Evolutionary conservation across 441 rosid species (phyloP), one percentile per base, ranked within the genome.

Genomic region (Populus hybrid): DNA sequence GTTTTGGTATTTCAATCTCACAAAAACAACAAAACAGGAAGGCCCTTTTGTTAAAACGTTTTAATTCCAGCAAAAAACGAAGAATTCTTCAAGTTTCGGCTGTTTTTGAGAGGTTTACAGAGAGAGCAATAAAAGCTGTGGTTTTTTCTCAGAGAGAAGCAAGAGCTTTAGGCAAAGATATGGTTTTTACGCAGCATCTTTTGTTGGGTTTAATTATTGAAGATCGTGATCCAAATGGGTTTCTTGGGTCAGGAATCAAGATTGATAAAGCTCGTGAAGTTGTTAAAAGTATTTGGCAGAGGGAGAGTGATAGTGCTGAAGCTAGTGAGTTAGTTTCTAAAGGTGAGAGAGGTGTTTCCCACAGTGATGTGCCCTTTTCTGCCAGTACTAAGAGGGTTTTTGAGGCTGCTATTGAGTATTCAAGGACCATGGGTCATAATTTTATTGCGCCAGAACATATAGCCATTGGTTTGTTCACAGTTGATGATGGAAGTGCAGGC

Each of bases 401-500:
- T 53, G 98, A 94, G 84, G 98, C 94, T 84, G 97, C 98, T 0
- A 91, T 94, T 18, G 98, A 94, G 85, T 94, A 91, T 77, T 94
- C 98, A 5, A 86, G 93, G 87, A 91, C 86, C 53, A 74, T 88
- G 91, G 97, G 92, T 19, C 81, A 91, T 81, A 92, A 94, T 78
- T 94, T 89, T 71, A 91, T 94, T 26, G 87, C 97, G 9, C 98
- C 98, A 0, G 98, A 94, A 78, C 98, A 94, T 85, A 89, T 94
- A 50, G 90, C 95, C 35, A 80, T 94, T 74, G 97, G 95, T 6
- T 87, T 94, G 69, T 87, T 94, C 79, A 90, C 97, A 38, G 94
- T 89, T 75, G 98, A 94, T 84, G 97, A 94, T 76, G 98, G 98
- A 69, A 91, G 94, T 84, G 97, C 95, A 63, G 85, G 77, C 16